Evolutionary conservation across 163 green algal genomes (phyloP).

Genomic region (Scenedesmus sp.): DNA sequence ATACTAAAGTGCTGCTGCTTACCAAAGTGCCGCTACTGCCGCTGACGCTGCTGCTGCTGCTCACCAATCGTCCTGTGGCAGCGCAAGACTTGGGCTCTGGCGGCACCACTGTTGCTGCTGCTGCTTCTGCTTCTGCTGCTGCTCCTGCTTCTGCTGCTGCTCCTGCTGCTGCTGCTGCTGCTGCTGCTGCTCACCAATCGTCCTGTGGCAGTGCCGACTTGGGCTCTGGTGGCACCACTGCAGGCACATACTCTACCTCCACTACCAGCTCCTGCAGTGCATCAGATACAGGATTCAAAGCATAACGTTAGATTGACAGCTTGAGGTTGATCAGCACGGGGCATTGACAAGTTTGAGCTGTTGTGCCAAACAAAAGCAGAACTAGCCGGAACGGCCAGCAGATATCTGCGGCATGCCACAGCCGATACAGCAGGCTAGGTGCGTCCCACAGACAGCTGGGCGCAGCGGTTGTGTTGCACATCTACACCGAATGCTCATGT

Average conservation of each 20-base stretch:
- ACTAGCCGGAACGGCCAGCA: no score
- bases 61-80: constrained; percentile 94
- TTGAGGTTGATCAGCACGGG: no score
- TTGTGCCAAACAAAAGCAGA: no score
- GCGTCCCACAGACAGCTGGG: not conserved
- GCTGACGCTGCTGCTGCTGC: constrained; percentile 27
- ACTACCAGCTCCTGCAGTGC: constrained; percentile 50
- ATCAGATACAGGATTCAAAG: not conserved
- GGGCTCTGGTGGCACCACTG: constrained; percentile 84
- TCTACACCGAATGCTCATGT: not conserved
- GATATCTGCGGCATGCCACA: no score
- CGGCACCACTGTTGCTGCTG: not conserved
- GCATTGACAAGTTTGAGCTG: no score
- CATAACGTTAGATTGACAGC: not conserved
- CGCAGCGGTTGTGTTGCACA: not conserved
- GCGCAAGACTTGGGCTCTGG: not conserved
- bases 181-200: constrained; percentile 84
- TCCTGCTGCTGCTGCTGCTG: constrained; percentile 4
- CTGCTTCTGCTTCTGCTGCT: not conserved
- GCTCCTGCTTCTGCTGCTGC: not conserved
- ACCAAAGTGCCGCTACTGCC: not conserved
- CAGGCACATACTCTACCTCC: constrained; percentile 92
- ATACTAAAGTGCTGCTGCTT: not conserved
- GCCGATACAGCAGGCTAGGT: not conserved
- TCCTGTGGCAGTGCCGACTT: constrained; percentile 79